phyloP scores from a whole-genome alignment of 1,139 yeast species.

The Suhomyces kunorum region DNA sequence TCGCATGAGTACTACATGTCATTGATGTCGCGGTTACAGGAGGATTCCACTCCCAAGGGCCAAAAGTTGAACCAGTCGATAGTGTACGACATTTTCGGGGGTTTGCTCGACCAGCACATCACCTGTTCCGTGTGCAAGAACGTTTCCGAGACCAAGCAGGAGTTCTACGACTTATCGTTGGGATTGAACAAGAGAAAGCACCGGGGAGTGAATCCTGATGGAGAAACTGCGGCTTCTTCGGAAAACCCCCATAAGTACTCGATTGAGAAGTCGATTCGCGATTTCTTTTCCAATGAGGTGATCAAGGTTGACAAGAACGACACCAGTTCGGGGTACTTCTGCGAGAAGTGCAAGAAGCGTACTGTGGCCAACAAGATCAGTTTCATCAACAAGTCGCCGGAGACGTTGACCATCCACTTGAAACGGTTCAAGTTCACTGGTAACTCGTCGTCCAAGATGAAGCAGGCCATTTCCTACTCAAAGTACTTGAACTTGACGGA shows the following conservation, averaged over 20 bases:
- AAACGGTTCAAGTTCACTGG: conserved; percentile 90
- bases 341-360: conserved; percentile 80
- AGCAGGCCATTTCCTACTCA: conserved; percentile 82
- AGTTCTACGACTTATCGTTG: conserved; percentile 86
- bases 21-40: conserved; percentile 81
- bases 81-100: conserved; percentile 92
- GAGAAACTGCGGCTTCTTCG: conserved; percentile 7
- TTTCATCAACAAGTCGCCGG: conserved; percentile 80
- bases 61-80: conserved; percentile 77
- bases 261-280: conserved; percentile 70
- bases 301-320: conserved; percentile 67
- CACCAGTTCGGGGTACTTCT: conserved; percentile 67
- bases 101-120: conserved; percentile 78
- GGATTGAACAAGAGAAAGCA: conserved; percentile 57
- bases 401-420: conserved; percentile 80
- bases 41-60: conserved; percentile 89
- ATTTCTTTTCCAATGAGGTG: conserved; percentile 78
- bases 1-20: conserved; percentile 97
- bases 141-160: conserved; percentile 87
- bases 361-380: conserved; percentile 79
- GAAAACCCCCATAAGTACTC: conserved; percentile 47
- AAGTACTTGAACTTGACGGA: conserved; percentile 70
- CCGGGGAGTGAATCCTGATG: conserved; percentile 10
- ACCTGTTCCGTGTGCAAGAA: conserved; percentile 79
- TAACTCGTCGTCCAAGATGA: conserved; percentile 73